Conservation (phyloP, 2,329 filamentous ascomycete species). For the Penicillium capsulatum region DNA sequence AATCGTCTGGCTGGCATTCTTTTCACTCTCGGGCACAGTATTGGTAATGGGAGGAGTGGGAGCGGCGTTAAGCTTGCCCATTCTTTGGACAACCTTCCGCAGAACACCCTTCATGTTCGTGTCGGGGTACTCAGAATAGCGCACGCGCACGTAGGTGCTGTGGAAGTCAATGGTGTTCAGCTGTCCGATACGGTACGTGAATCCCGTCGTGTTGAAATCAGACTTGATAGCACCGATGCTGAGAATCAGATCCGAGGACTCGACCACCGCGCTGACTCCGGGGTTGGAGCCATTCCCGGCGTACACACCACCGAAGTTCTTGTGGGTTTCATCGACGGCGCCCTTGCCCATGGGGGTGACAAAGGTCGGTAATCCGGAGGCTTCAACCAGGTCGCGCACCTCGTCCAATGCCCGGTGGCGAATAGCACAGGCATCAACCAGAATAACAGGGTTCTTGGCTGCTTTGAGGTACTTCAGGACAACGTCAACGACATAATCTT, state of each 20-base stretch:
- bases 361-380: conserved; percentile 72
- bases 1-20: conserved; percentile 38
- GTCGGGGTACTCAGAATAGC: conserved; percentile 74
- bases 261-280: conserved; percentile 38
- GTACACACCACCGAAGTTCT: conserved; percentile 80
- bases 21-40: conserved; percentile 40
- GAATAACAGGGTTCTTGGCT: conserved; percentile 70
- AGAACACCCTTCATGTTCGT: conserved; percentile 78
- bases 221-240: conserved; percentile 45
- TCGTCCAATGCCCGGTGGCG: conserved; percentile 70
- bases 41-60: conserved; percentile 55
- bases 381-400: conserved; percentile 67
- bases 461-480: conserved; percentile 68
- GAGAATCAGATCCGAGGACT: conserved; percentile 41
- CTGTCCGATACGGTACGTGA: conserved; percentile 75
- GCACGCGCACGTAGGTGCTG: conserved; percentile 66
- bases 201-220: conserved; percentile 59
- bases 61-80: conserved; percentile 54
- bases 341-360: conserved; percentile 90
- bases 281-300: conserved; percentile 70
- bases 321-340: conserved; percentile 69
- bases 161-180: conserved; percentile 81
- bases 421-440: conserved; percentile 79
- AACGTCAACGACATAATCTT: conserved; percentile 78
- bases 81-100: conserved; percentile 60